Evolutionary conservation across 2,329 filamentous ascomycete genomes (phyloP).

Genomic region (Aspergillus oerlinghausenensis): DNA sequence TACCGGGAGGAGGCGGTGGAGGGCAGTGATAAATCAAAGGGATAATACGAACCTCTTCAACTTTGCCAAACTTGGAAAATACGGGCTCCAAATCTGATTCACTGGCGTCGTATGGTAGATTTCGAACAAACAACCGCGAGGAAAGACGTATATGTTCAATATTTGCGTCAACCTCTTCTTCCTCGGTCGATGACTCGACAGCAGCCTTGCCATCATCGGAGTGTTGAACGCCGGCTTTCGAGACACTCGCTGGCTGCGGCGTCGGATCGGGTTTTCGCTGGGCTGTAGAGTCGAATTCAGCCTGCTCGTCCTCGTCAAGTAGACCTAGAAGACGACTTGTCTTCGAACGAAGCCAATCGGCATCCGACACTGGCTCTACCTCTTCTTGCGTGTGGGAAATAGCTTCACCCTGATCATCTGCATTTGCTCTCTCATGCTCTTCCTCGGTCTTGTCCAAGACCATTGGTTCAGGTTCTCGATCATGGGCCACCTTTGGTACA

Average conservation of each 20-base stretch:
- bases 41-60: slow-evolving; percentile 75
- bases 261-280: slow-evolving; percentile 14
- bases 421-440: slow-evolving; percentile 13
- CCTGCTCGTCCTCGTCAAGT: slow-evolving; percentile 60
- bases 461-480: slow-evolving; percentile 20
- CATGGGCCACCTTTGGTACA: not conserved
- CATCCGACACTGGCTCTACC: slow-evolving; percentile 56
- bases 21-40: slow-evolving; percentile 9
- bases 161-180: slow-evolving; percentile 36
- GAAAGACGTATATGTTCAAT: slow-evolving; percentile 65
- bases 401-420: slow-evolving; percentile 15
- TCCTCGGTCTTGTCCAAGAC: slow-evolving; percentile 19
- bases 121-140: slow-evolving; percentile 79
- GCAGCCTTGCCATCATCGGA: slow-evolving; percentile 9
- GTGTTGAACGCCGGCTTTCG: slow-evolving; percentile 9
- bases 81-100: slow-evolving; percentile 70
- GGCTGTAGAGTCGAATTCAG: slow-evolving; percentile 36
- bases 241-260: slow-evolving; percentile 5
- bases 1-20: slow-evolving; percentile 11
- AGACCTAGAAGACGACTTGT: slow-evolving; percentile 84
- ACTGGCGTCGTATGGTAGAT: slow-evolving; percentile 74
- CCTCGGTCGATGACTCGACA: slow-evolving; percentile 7
- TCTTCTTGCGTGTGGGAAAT: slow-evolving; percentile 26
- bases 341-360: slow-evolving; percentile 85
- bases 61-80: slow-evolving; percentile 66